Evolutionary conservation across 2,329 filamentous ascomycete genomes (phyloP), one percentile per base, ranked within the genome.

Genomic region (Phaeoacremonium minimum): DNA sequence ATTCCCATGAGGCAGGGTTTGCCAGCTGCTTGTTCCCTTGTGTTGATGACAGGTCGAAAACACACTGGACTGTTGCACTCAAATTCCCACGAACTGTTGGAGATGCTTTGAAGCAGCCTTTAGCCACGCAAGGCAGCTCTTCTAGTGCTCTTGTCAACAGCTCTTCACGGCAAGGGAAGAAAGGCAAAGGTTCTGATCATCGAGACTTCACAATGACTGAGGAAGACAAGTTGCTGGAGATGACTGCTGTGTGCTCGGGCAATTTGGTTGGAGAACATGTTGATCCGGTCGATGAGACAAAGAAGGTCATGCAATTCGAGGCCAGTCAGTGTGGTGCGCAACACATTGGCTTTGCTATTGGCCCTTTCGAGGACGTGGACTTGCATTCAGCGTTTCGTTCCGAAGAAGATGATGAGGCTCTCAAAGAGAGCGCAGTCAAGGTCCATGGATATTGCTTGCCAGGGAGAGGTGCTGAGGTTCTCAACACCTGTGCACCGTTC

Each of bases 311-410:
- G 55, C 87, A 84, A 0, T 98, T 97, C 55, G 79, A 81, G 37
- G 83, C 86, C 33, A 75, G 77, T 41, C 80, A 82, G 43, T 80
- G 85, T 34, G 79, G 89, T 2, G 84, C 91, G 2, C 85, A 90
- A 44, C 91, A 97, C 56, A 82, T 98, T 45, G 91, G 90, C 5
- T 95, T 98, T 58, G 87, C 89, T 3, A 78, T 97, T 38, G 93
- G 94, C 0, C 93, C 94, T 1, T 98, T 98, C 56, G 89, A 97
- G 59, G 85, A 91, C 48, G 83, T 97, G 36, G 87, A 96, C 53
- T 70, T 98, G 5, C 79, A 71, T 44, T 85, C 87, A 3, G 86
- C 91, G 48, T 95, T 87, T 51, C 82, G 94, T 34, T 87, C 90
- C 31, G 87, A 88, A 44, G 88, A 94, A 48, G 87, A 95, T 46